These are phyloP conservation scores for Aristolochia contorta DNA, from an alignment of 164 flowering plant species.

Conservation along the genomic window DNA sequence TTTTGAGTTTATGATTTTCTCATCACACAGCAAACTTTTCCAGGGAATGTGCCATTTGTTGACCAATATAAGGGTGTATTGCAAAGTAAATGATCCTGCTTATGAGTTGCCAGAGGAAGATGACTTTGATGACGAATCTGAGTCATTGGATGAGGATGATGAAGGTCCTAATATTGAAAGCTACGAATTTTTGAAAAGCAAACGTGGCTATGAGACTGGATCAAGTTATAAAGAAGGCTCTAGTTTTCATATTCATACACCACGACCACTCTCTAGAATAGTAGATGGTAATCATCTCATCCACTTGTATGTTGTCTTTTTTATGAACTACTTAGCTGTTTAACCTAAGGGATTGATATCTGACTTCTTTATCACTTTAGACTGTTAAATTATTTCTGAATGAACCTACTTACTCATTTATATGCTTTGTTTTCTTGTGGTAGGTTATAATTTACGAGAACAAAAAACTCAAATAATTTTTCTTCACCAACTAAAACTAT, in stretches of 20 bases:
- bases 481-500: too few relatives aligned
- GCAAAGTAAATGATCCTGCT: conserved; percentile 33
- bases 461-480: too few relatives aligned
- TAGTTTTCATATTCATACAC: conserved; percentile 60
- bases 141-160: conserved; percentile 33
- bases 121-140: conserved; percentile 37
- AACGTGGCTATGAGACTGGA: conserved; percentile 47
- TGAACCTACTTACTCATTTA: too few relatives aligned
- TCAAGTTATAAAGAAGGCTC: conserved; percentile 31
- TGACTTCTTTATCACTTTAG: too few relatives aligned
- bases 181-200: conserved; percentile 34
- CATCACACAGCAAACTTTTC: conserved; percentile 1
- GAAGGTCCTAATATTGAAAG: conserved; percentile 69
- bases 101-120: conserved; percentile 41
- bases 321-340: background rate
- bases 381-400: too few relatives aligned
- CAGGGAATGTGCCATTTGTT: conserved; percentile 83
- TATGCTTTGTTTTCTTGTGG: too few relatives aligned
- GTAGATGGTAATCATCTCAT: conserved; percentile 43
- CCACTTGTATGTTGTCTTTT: background rate
- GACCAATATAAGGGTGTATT: conserved; percentile 53
- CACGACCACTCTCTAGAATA: conserved; percentile 37
- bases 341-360: too few relatives aligned
- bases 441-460: too few relatives aligned
- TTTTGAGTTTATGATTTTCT: background rate